Conservation (phyloP, 2,329 filamentous ascomycete species). For the Epichloe sp. region DNA sequence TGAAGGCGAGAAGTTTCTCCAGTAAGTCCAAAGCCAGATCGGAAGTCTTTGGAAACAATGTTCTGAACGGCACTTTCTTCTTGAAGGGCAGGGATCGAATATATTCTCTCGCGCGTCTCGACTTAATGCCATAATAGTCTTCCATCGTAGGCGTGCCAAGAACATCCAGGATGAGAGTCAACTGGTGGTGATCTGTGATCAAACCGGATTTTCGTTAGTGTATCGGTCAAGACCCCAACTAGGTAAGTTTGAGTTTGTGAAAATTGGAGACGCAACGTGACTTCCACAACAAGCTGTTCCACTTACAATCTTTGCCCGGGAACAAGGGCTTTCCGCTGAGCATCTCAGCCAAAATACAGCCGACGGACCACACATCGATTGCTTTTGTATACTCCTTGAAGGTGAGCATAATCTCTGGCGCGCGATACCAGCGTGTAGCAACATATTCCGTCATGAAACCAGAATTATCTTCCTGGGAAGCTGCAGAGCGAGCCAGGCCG, state of each 20-base stretch:
- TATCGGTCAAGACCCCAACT: neutral
- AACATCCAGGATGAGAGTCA: constrained; percentile 93
- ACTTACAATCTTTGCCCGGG: constrained; percentile 91
- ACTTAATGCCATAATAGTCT: constrained; percentile 99
- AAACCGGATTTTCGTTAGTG: neutral
- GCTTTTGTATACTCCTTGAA: constrained; percentile 99
- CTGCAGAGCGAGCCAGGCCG: constrained; percentile 85
- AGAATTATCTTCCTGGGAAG: constrained; percentile 98
- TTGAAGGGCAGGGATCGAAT: constrained; percentile 97
- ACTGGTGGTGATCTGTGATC: constrained; percentile 76
- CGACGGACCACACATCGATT: constrained; percentile 98
- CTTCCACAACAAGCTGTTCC: neutral
- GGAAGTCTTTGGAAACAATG: constrained; percentile 98
- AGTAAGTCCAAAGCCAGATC: constrained; percentile 86
- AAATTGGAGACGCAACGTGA: neutral
- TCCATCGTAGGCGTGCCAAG: constrained; percentile 98
- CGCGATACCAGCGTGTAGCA: constrained; percentile 96
- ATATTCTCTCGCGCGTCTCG: constrained; percentile 89
- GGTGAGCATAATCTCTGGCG: constrained; percentile 98
- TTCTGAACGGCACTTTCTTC: constrained; percentile 98
- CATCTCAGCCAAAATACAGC: constrained; percentile 97
- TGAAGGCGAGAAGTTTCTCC: constrained; percentile 93
- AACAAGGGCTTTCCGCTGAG: constrained; percentile 95
- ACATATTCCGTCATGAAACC: constrained; percentile 99
- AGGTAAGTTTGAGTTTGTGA: neutral